Base-by-base conservation (phyloP, 805 yeast species). In the Candida dajiaensis region DNA sequence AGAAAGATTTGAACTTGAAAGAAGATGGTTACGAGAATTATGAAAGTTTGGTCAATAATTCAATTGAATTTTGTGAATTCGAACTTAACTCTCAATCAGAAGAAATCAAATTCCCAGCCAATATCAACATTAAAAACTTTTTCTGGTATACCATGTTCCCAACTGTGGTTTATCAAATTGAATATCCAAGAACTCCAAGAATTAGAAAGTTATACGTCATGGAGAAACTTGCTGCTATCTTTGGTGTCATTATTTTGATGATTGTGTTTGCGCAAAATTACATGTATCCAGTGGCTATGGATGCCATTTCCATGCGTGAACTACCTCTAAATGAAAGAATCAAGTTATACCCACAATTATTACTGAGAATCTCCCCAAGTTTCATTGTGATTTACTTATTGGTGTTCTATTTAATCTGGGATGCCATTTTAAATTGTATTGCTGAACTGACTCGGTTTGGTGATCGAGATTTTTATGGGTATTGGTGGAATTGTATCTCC, bases 401-500 rank as follows among this genome's bases (percentile, higher is more conserved):
- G 47, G 82, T 79, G 0, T 94, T 90, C 67, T 90, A 86, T 62
- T 70, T 94, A 50, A 94, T 95, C 51, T 95, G 99, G 99, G 98
- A 94, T 58, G 83, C 92, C 6, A 92, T 92, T 43, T 70, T 90
- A 56, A 92, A 90, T 60, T 84, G 85, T 21, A 77, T 95, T 56
- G 98, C 96, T 0, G 99, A 94, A 63, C 69, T 92, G 35, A 83
- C 96, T 15, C 61, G 74, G 44, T 95, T 83, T 67, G 97, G 88
- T 5, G 97, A 94, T 63, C 78, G 99, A 43, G 85, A 85, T 54
- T 94, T 94, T 65, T 94, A 95, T 61, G 92, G 95, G 3, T 86
- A 89, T 39, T 95, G 99, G 99, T 94, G 99, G 99, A 88, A 90
- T 56, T 86, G 95, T 50, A 80, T 84, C 18, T 85, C 88, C 38